Percentiles rank a stretch among this genome's conserved stretches.
These are phyloP conservation scores for Starmerella sirachaensis DNA, from an alignment of 805 yeast species.

Conservation along the genomic window DNA sequence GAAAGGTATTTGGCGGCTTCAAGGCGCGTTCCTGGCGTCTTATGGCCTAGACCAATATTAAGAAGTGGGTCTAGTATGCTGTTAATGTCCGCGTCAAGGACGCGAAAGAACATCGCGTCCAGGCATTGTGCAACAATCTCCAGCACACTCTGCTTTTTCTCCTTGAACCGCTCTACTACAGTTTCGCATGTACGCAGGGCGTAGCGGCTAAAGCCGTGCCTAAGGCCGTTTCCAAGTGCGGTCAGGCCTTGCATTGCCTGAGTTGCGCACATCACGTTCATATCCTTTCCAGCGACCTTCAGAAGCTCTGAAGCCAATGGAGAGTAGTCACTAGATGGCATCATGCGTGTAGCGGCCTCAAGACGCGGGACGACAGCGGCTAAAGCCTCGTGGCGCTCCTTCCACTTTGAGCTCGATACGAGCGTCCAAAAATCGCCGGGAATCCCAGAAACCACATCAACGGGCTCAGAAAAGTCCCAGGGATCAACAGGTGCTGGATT, in stretches of 20 bases:
- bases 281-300: slow-evolving; percentile 66
- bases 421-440: slow-evolving; percentile 50
- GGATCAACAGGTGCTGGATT: slow-evolving; percentile 30
- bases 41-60: slow-evolving; percentile 50
- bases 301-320: slow-evolving; percentile 51
- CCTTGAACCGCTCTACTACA: slow-evolving; percentile 71
- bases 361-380: slow-evolving; percentile 40
- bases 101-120: slow-evolving; percentile 43
- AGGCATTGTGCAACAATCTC: slow-evolving; percentile 59
- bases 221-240: slow-evolving; percentile 52
- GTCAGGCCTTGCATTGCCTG: slow-evolving; percentile 59
- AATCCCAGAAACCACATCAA: slow-evolving; percentile 49
- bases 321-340: slow-evolving; percentile 49
- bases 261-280: slow-evolving; percentile 76
- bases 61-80: slow-evolving; percentile 24
- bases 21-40: slow-evolving; percentile 70
- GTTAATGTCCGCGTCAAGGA: slow-evolving; percentile 8
- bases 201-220: slow-evolving; percentile 41
- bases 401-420: slow-evolving; percentile 66
- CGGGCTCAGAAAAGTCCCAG: slow-evolving; percentile 57
- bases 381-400: slow-evolving; percentile 76
- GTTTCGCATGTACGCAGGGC: slow-evolving; percentile 42
- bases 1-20: slow-evolving; percentile 56
- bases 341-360: slow-evolving; percentile 37
- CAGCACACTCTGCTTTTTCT: slow-evolving; percentile 67